Conservation (phyloP, 805 yeast species). For the Vanderwaltozyma tropicalis region DNA sequence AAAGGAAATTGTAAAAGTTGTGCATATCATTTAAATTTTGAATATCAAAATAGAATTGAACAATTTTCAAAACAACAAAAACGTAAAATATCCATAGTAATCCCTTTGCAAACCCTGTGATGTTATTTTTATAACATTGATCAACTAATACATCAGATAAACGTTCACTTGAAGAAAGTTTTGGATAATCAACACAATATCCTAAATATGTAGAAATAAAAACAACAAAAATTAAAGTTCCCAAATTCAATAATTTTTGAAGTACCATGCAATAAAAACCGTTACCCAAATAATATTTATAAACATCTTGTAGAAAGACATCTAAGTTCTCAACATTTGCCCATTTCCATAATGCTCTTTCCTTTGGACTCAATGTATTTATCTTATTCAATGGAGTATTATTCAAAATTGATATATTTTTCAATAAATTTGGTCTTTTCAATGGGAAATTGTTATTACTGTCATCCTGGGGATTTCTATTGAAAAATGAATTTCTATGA, state of each 20-base stretch:
- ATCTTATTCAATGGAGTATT: conserved; percentile 21
- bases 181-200: conserved; percentile 66
- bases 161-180: conserved; percentile 27
- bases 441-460: background rate
- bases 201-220: conserved; percentile 68
- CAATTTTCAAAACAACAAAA: conserved; percentile 41
- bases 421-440: conserved; percentile 17
- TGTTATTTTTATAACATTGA: conserved; percentile 32
- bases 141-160: conserved; percentile 30
- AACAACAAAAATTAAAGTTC: conserved; percentile 71
- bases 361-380: conserved; percentile 47
- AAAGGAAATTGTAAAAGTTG: conserved; percentile 62
- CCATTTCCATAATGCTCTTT: conserved; percentile 90
- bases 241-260: conserved; percentile 52
- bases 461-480: no score
- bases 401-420: conserved; percentile 18
- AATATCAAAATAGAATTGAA: conserved; percentile 51
- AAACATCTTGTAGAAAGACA: conserved; percentile 70
- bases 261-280: conserved; percentile 75
- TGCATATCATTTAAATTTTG: conserved; percentile 62
- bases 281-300: conserved; percentile 73
- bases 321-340: conserved; percentile 92
- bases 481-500: no score
- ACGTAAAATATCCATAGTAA: conserved; percentile 51
- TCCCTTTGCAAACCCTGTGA: conserved; percentile 45